phyloP scores from a whole-genome alignment of 768 basidiomycete species.

The Xerocomellus chrysenteron region DNA sequence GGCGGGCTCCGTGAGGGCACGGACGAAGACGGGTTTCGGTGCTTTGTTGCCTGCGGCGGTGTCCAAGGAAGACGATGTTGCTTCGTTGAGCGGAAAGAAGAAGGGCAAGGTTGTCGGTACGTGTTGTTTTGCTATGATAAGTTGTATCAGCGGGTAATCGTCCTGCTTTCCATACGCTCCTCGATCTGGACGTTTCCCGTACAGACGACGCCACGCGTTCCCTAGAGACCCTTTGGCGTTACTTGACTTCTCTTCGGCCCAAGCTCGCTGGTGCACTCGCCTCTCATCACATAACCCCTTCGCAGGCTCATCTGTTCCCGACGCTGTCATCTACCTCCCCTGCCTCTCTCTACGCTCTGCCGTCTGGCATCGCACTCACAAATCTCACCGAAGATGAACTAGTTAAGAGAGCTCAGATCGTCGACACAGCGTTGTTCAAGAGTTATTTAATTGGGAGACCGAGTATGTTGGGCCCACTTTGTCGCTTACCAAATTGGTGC shows the following conservation, averaged over 20 bases:
- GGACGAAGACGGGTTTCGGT: slow-evolving; percentile 57
- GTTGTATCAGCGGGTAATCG: neutral
- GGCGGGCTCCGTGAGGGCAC: slow-evolving; percentile 46
- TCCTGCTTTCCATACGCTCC: neutral
- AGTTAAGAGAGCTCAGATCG: slow-evolving; percentile 85
- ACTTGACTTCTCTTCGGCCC: slow-evolving; percentile 86
- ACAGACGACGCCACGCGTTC: slow-evolving; percentile 66
- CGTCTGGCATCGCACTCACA: slow-evolving; percentile 64
- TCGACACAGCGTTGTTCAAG: slow-evolving; percentile 95
- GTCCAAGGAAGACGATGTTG: slow-evolving; percentile 63
- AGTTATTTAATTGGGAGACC: slow-evolving; percentile 84
- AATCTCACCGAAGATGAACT: slow-evolving; percentile 81
- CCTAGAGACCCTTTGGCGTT: slow-evolving; percentile 84
- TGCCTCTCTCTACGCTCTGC: slow-evolving; percentile 74
- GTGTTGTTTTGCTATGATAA: slow-evolving; percentile 28
- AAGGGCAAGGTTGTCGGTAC: slow-evolving; percentile 31
- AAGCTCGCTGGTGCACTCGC: slow-evolving; percentile 79
- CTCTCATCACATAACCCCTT: slow-evolving; percentile 63
- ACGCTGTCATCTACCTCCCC: slow-evolving; percentile 71
- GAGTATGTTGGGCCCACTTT: slow-evolving; percentile 78
- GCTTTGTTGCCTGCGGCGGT: slow-evolving; percentile 37
- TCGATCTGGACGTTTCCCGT: neutral
- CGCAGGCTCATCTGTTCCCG: slow-evolving; percentile 65
- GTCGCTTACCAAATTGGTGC: slow-evolving; percentile 94
- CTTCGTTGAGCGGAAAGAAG: slow-evolving; percentile 46